Base-by-base conservation (phyloP, 139 green algal species). In the Yamagishiella unicocca region DNA sequence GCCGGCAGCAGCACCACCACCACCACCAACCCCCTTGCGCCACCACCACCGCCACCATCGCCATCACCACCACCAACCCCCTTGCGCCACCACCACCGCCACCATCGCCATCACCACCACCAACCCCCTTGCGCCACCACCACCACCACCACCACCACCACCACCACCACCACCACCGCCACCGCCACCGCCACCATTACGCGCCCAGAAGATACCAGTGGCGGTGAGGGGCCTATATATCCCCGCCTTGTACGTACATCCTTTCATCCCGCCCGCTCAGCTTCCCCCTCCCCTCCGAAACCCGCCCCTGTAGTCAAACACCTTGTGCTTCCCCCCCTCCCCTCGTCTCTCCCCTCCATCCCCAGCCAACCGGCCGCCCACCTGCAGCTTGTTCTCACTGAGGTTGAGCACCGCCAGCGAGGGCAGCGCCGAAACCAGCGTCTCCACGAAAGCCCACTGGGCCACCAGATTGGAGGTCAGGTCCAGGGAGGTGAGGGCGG, bases 401-500 rank as follows among this genome's bases (percentile, higher is more conserved):
- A 97, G 82, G 76, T 96, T 93, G 2, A 97, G 74, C 0, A 88
- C 73, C 29, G 62, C 21, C 61, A 97, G 90, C 1, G 46, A 25
- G 0, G 92, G 89, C 66, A 97, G 90, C 46, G 87, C 82, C 3
- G 27, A 27, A 24, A 53, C 82, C 5, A 97, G 76, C 1, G 83
- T 21, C 38, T 82, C 61, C 2, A 94, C 90, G 19, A 89, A 74
- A 10, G 29, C 31, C 96, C 96, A 98, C 64, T 45, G 53, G 8
- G 62, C n/a, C 1, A 98, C 73, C 25, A 97, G 89, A 88, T 98
- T 97, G 73, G 88, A 91, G 38, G 91, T 92, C 9, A 98, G 86
- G 87, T 97, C 94, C 35, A 98, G 88, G 82, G 95, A 90, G 9
- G 61, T 72, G 0, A 97, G 80, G 27, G 61, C 67, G 19, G 90